Evolutionary conservation across 768 basidiomycete species (phyloP).

Genomic region (Tricholoma flavovirens): DNA sequence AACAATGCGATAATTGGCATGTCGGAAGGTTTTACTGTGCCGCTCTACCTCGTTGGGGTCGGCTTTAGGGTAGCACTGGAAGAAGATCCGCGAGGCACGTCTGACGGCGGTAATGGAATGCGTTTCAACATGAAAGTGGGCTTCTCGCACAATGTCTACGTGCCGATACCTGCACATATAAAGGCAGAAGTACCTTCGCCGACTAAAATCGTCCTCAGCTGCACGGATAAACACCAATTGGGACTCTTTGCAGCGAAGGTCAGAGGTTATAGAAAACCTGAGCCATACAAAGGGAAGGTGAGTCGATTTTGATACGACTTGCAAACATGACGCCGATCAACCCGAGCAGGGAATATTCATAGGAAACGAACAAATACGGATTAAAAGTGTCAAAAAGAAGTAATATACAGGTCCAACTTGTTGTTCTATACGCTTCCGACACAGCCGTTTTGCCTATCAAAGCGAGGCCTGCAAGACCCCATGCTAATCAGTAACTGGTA

Average conservation of each 20-base stretch:
- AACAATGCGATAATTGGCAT: slow-evolving; percentile 87
- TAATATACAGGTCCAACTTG: slow-evolving; percentile 33
- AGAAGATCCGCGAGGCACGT: slow-evolving; percentile 60
- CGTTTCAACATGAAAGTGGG: slow-evolving; percentile 89
- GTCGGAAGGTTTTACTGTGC: slow-evolving; percentile 78
- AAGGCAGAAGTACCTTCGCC: slow-evolving; percentile 73
- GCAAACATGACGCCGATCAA: neutral
- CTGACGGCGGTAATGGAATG: slow-evolving; percentile 53
- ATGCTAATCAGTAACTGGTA: neutral
- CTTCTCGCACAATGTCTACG: slow-evolving; percentile 80
- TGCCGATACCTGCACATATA: slow-evolving; percentile 80
- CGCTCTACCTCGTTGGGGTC: slow-evolving; percentile 88
- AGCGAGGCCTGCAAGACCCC: too few relatives aligned
- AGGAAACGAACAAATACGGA: slow-evolving; percentile 85
- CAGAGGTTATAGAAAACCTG: slow-evolving; percentile 79
- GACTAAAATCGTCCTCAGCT: slow-evolving; percentile 77
- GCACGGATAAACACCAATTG: slow-evolving; percentile 83
- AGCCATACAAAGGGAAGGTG: slow-evolving; percentile 98
- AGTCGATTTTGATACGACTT: slow-evolving; percentile 20
- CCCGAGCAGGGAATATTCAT: slow-evolving; percentile 79
- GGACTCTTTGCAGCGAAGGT: slow-evolving; percentile 88
- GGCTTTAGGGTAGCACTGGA: slow-evolving; percentile 90
- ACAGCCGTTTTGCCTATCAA: neutral
- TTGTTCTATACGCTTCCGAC: neutral
- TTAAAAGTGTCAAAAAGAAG: slow-evolving; percentile 95